Conservation (phyloP, 345 rosid species). For the Syzygium grande region DNA sequence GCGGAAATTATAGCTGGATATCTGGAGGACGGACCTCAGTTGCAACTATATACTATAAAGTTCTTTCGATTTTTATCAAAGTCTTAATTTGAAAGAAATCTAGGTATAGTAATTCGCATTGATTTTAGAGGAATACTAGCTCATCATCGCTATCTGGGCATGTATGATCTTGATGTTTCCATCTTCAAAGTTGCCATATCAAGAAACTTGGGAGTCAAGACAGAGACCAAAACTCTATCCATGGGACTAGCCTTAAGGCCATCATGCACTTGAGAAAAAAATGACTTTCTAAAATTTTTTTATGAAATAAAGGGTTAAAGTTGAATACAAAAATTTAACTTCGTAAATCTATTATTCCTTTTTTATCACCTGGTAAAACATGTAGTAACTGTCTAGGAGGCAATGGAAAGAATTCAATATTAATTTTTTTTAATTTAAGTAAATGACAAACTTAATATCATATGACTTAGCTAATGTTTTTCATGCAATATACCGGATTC, state of each 20-base stretch:
- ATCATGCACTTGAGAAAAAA: background rate
- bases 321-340: background rate
- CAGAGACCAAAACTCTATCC: background rate
- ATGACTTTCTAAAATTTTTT: background rate
- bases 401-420: rapidly evolving
- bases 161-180: background rate
- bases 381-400: background rate
- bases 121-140: background rate
- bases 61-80: background rate
- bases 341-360: rapidly evolving
- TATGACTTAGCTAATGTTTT: no score
- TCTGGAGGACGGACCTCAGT: background rate
- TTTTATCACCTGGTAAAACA: background rate
- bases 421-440: background rate
- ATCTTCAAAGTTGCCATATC: background rate
- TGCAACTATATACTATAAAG: background rate
- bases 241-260: rapidly evolving
- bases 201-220: background rate
- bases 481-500: background rate
- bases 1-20: background rate
- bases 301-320: background rate
- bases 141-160: background rate
- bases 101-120: background rate
- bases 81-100: background rate
- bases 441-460: no score